Evolutionary conservation across 768 basidiomycete genomes (phyloP).

Genomic region (Lactarius evosmus): DNA sequence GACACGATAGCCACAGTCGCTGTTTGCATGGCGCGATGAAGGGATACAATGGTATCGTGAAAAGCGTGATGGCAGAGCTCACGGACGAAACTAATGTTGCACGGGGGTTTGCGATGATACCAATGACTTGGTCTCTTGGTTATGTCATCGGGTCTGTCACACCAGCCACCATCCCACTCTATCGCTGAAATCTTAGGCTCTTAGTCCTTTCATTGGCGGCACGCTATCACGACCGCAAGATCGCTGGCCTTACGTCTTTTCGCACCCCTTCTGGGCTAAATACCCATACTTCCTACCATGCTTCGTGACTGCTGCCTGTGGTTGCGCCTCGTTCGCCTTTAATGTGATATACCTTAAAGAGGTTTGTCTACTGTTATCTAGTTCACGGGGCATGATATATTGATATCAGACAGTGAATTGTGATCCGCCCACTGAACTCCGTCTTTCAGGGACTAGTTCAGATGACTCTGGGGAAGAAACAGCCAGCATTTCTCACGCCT

Average conservation of each 20-base stretch:
- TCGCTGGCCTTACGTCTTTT: slow-evolving; percentile 26
- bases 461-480: neutral
- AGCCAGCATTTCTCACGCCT: neutral
- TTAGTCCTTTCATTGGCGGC: slow-evolving; percentile 29
- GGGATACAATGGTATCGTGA: slow-evolving; percentile 37
- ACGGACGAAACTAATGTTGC: slow-evolving; percentile 57
- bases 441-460: neutral
- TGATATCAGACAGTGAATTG: slow-evolving; percentile 1
- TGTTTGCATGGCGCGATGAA: slow-evolving; percentile 37
- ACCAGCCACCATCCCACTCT: neutral
- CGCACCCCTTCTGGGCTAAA: slow-evolving; percentile 26
- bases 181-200: slow-evolving; percentile 20
- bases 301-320: slow-evolving; percentile 36
- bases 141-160: slow-evolving; percentile 5
- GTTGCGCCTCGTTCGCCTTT: slow-evolving; percentile 33
- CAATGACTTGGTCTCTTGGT: slow-evolving; percentile 28
- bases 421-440: too few relatives aligned
- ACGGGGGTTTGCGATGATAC: slow-evolving; percentile 27
- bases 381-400: neutral
- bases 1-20: neutral
- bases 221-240: slow-evolving; percentile 30
- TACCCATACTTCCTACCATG: slow-evolving; percentile 34
- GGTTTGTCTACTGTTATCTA: neutral
- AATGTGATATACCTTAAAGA: slow-evolving; percentile 9
- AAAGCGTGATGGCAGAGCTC: slow-evolving; percentile 36